Evolutionary conservation across 768 basidiomycete species (phyloP).

Genomic region (Hydnum rufescens): DNA sequence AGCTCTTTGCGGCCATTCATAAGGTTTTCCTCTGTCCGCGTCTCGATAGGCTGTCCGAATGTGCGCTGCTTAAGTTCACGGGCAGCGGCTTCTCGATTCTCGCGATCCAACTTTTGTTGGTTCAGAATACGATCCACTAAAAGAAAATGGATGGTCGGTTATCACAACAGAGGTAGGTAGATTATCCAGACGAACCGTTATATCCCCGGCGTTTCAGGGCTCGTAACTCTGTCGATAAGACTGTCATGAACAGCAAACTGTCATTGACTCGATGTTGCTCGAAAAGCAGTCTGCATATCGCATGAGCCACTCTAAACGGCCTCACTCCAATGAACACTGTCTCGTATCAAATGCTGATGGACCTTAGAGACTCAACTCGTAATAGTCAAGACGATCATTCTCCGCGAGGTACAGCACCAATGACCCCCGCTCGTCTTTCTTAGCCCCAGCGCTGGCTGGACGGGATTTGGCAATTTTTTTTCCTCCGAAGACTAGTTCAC

Average conservation of each 20-base stretch:
- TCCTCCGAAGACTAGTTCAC: conserved; percentile 35
- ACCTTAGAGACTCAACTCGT: conserved; percentile 40
- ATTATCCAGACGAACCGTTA: conserved; percentile 33
- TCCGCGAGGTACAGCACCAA: conserved; percentile 60
- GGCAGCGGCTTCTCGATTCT: no score
- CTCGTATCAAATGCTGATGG: background rate
- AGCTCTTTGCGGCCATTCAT: no score
- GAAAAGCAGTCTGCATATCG: conserved; percentile 63
- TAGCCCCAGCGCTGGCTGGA: conserved; percentile 58
- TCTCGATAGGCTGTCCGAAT: no score
- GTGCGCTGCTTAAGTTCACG: no score
- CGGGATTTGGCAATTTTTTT: conserved; percentile 31
- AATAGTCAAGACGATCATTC: conserved; percentile 69
- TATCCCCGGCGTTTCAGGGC: conserved; percentile 69
- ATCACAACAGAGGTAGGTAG: background rate
- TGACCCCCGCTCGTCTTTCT: conserved; percentile 25
- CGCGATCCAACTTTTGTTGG: no score
- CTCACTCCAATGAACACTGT: no score
- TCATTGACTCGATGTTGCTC: conserved; percentile 68
- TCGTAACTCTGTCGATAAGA: conserved; percentile 75
- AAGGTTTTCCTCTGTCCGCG: no score
- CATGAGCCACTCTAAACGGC: conserved; percentile 68
- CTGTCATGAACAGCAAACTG: conserved; percentile 76
- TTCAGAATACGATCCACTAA: conserved; percentile 79
- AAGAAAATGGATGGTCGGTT: background rate